phyloP scores from a whole-genome alignment of 371 early-diverging fungal species.

The Encephalitozoon cuniculi region DNA sequence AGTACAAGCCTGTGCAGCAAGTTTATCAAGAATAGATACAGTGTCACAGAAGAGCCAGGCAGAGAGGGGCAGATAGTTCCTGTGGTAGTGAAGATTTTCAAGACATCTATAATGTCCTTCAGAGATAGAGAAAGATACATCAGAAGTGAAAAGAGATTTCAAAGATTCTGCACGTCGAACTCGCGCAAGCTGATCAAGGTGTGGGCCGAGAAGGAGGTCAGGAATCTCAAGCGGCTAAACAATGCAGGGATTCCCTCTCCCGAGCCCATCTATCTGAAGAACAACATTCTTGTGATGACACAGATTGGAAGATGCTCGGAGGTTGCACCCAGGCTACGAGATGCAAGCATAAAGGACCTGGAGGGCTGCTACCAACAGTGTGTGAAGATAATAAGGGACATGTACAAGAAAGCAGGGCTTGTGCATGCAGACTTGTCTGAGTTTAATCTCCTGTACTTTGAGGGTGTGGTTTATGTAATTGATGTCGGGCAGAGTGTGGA shows the following conservation, averaged over 20 bases:
- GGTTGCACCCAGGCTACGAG: slow-evolving; percentile 78
- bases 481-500: slow-evolving; percentile 98
- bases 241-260: slow-evolving; percentile 85
- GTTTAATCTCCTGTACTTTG: slow-evolving; percentile 77
- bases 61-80: slow-evolving; percentile 63
- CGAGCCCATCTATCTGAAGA: slow-evolving; percentile 75
- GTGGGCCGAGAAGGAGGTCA: slow-evolving; percentile 99
- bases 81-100: slow-evolving; percentile 91
- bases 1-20: slow-evolving; percentile 42
- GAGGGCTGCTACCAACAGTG: slow-evolving; percentile 74
- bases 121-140: slow-evolving; percentile 97
- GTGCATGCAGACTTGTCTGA: slow-evolving; percentile 97
- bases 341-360: slow-evolving; percentile 68
- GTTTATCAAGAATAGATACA: slow-evolving; percentile 38
- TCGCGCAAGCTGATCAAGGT: slow-evolving; percentile 95
- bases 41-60: neutral
- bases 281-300: slow-evolving; percentile 90
- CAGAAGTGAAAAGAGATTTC: slow-evolving; percentile 85
- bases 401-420: slow-evolving; percentile 83
- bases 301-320: slow-evolving; percentile 76
- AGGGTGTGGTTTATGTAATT: slow-evolving; percentile 65
- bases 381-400: slow-evolving; percentile 73
- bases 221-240: slow-evolving; percentile 83
- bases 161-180: slow-evolving; percentile 84
- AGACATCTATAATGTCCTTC: slow-evolving; percentile 91